Percentiles rank a stretch among this genome's conserved stretches.
Conservation (phyloP, 2,329 filamentous ascomycete genomes). For the Pestalotiopsis fici region DNA sequence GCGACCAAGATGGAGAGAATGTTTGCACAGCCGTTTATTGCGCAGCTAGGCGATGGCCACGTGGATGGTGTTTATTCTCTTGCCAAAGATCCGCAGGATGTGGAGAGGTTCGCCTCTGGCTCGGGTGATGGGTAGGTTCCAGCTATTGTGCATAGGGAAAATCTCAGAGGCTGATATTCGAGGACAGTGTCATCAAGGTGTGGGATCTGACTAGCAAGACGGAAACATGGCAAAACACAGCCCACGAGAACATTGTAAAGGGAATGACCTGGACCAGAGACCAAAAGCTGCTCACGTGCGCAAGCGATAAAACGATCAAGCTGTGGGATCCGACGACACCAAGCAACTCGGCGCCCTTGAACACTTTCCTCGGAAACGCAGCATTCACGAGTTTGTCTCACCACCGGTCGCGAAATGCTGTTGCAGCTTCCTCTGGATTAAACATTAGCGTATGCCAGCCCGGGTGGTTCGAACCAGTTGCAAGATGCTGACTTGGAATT, state of each 20-base stretch:
- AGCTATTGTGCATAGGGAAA: slow-evolving; percentile 33
- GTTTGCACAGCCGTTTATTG: slow-evolving; percentile 76
- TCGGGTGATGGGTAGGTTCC: slow-evolving; percentile 63
- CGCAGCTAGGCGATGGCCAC: slow-evolving; percentile 85
- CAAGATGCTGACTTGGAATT: neutral
- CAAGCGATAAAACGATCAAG: slow-evolving; percentile 83
- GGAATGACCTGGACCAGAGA: slow-evolving; percentile 73
- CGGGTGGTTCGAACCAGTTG: neutral
- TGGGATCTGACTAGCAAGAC: slow-evolving; percentile 77
- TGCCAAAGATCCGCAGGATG: slow-evolving; percentile 75
- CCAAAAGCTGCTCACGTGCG: slow-evolving; percentile 82
- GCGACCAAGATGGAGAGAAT: slow-evolving; percentile 41
- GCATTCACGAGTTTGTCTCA: slow-evolving; percentile 85
- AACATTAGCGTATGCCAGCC: slow-evolving; percentile 57
- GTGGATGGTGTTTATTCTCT: slow-evolving; percentile 87
- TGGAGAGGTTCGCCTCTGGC: slow-evolving; percentile 77
- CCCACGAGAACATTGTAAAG: slow-evolving; percentile 94
- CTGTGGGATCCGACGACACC: slow-evolving; percentile 85
- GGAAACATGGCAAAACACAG: slow-evolving; percentile 74
- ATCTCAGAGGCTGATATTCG: neutral
- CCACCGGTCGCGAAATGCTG: slow-evolving; percentile 76
- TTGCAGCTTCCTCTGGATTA: slow-evolving; percentile 71
- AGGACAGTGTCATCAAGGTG: slow-evolving; percentile 75
- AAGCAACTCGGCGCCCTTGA: slow-evolving; percentile 69
- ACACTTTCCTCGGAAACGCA: slow-evolving; percentile 80